Evolutionary conservation across 257 asterid genomes (phyloP).

Genomic region (Nicotiana attenuata): DNA sequence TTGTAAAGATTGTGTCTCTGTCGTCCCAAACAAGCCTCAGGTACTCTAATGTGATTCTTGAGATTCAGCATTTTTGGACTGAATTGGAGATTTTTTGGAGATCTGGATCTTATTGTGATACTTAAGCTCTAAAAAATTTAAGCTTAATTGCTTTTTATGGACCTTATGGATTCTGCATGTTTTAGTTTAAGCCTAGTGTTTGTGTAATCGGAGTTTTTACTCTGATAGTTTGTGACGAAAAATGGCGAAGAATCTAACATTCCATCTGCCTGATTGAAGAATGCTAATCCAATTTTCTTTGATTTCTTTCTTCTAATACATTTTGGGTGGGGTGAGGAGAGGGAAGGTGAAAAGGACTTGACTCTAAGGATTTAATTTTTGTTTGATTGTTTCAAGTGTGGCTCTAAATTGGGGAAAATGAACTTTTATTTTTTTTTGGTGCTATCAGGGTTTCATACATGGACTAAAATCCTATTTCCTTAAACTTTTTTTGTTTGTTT

Average conservation of each 20-base stretch:
- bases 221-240: not conserved
- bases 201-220: conserved; percentile 29
- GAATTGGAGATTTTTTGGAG: conserved; percentile 23
- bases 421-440: not conserved
- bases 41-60: conserved; percentile 49
- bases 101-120: conserved; percentile 41
- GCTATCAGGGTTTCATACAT: not conserved
- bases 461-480: not conserved
- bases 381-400: not conserved
- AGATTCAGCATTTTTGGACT: conserved; percentile 12
- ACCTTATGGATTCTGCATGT: conserved; percentile 35
- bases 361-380: not conserved
- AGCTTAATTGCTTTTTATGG: conserved; percentile 12
- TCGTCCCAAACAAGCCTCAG: conserved; percentile 90
- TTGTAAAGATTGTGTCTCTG: conserved; percentile 88
- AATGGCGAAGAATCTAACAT: not conserved
- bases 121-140: conserved; percentile 18
- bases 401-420: not conserved
- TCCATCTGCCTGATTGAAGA: not conserved
- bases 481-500: not conserved
- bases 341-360: not conserved
- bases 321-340: not conserved
- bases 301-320: not conserved
- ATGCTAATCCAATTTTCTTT: not conserved
- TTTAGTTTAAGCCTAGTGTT: conserved; percentile 20